Percentiles rank a stretch among this genome's conserved stretches.
These are phyloP conservation scores for Leishmania tarentolae DNA, from an alignment of 208 protist species.

Conservation along the genomic window DNA sequence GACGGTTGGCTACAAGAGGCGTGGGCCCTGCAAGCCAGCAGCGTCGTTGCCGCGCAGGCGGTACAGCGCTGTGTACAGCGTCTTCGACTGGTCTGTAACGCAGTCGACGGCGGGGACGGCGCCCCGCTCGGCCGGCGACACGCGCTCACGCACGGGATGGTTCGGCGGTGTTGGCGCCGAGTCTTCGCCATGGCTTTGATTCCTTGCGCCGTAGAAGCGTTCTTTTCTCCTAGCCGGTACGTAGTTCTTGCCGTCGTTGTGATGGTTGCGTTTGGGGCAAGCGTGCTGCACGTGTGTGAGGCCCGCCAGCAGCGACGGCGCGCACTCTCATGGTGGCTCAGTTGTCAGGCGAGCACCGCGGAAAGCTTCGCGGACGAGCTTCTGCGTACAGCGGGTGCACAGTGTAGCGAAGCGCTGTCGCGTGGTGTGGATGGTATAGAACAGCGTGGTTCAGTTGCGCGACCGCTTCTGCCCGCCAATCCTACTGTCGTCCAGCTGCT, in stretches of 20 bases:
- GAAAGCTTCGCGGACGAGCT: constrained; percentile 17
- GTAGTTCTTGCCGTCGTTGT: background rate
- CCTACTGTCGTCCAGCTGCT: background rate
- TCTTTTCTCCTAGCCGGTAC: background rate
- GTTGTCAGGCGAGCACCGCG: constrained; percentile 6
- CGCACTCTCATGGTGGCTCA: background rate
- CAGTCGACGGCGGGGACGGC: background rate
- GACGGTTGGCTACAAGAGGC: constrained; percentile 16
- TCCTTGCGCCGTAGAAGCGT: background rate
- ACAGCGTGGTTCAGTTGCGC: background rate
- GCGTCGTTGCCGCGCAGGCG: constrained; percentile 11
- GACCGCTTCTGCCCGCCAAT: background rate
- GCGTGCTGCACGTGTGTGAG: background rate
- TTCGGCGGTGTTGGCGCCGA: background rate
- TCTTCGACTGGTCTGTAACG: background rate
- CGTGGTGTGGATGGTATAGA: background rate
- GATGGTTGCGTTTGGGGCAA: background rate
- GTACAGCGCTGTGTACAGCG: constrained; percentile 10
- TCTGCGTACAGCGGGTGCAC: background rate
- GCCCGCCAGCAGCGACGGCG: constrained; percentile 11
- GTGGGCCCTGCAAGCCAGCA: constrained; percentile 19
- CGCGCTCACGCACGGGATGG: background rate
- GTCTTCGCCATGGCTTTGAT: background rate
- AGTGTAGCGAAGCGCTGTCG: background rate
- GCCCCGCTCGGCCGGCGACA: background rate